Base-by-base conservation (phyloP, 257 asterid genomes). In the Parsonsia alboflavescens region DNA sequence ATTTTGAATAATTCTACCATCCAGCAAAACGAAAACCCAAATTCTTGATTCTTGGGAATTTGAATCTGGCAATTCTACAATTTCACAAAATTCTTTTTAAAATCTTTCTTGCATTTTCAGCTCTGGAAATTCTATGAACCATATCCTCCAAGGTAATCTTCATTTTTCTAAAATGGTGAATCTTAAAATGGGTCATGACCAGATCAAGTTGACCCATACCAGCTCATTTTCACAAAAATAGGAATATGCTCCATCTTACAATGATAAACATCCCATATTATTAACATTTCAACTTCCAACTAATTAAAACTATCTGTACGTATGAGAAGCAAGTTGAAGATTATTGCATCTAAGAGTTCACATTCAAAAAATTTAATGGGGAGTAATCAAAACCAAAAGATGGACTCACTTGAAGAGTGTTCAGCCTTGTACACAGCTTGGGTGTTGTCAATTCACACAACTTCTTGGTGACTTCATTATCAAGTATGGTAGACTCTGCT, bases 351-450 rank as follows among this genome's bases (percentile, higher is more conserved):
- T 19, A 19, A 53, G 26, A 19, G 24, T 53, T 53, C 33, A 61
- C n/a, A 33, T 63, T 36, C 21, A 64, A 6, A 36, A 9, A 21
- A 65, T 39, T 39, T 39, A 26, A 22, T 59, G 46, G 46, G 73
- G 78, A 67, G 13, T 70, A 83, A 80, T 66, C 61, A 71, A 74
- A 82, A 41, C 24, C 39, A 63, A 78, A 62, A 59, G 58, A 52
- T 73, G 73, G 75, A 88, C 97, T 85, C 77, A 95, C 99, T 82
- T 81, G 90, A 74, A 88, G 96, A 76, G 99, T 95, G 78, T 90
- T 95, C 85, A 95, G 77, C 88, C 90, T 91, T 85, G 90, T 80
- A 76, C 99, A 95, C 28, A 95, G 88, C 87, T 88, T 92, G 78
- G 99, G 80, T 81, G 85, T 73, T 65, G 97, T 89, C 86, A 92